A percentile compares a stretch with the other conserved stretches of the same genome.
Conservation (phyloP, 2,329 filamentous ascomycete genomes). For the Bipolaris sorokiniana region DNA sequence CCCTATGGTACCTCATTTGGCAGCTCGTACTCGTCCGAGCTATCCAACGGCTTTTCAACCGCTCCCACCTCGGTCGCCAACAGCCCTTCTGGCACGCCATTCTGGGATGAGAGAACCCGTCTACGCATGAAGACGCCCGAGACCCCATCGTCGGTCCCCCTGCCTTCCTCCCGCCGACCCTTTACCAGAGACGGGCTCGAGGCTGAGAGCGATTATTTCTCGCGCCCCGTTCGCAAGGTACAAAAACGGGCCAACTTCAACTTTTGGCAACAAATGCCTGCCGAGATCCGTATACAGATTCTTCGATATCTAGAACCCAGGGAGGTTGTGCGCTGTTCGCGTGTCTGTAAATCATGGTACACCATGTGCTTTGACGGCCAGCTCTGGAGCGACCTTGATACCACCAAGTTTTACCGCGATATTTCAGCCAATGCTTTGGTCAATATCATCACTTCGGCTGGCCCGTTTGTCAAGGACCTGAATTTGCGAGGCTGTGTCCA, state of each 20-base stretch:
- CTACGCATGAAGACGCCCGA: constrained; percentile 62
- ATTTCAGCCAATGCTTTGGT: constrained; percentile 85
- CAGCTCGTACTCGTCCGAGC: constrained; percentile 61
- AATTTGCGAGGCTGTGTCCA: constrained; percentile 93
- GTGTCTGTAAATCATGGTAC: constrained; percentile 79
- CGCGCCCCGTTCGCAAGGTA: constrained; percentile 46
- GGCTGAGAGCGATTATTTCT: constrained; percentile 56
- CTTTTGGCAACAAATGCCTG: constrained; percentile 81
- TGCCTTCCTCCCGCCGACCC: constrained; percentile 68
- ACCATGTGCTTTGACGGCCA: constrained; percentile 92
- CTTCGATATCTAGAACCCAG: constrained; percentile 77
- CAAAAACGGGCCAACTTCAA: constrained; percentile 58
- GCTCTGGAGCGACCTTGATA: constrained; percentile 83
- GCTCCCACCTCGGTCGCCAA: constrained; percentile 60
- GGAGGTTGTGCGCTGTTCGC: constrained; percentile 78
- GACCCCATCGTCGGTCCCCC: constrained; percentile 61
- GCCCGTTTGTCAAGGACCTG: constrained; percentile 87
- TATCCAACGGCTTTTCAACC: constrained; percentile 63
- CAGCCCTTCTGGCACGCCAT: constrained; percentile 56
- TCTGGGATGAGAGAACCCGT: constrained; percentile 61
- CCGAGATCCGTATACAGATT: constrained; percentile 80
- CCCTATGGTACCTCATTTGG: constrained; percentile 61
- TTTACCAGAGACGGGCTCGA: constrained; percentile 51
- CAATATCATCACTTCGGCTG: constrained; percentile 82
- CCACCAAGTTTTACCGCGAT: constrained; percentile 82